Evolutionary conservation across 192 early-diverging fungal genomes (phyloP), one percentile per base, ranked within the genome.

Genomic region (Gorgonomyces haynaldii): DNA sequence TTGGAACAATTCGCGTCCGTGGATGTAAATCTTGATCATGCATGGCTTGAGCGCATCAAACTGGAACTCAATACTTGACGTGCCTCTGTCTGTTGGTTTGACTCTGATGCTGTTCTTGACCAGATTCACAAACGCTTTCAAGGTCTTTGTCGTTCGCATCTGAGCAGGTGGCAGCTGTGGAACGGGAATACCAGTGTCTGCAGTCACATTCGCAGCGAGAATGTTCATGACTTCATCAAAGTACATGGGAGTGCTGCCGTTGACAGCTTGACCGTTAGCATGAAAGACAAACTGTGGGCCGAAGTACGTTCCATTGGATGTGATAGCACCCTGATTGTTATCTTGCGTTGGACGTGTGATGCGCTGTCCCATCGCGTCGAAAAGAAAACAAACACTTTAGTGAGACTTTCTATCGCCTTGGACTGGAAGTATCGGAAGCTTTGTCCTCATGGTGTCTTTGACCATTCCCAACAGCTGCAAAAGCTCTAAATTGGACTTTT

Each of bases 221-320:
- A 49, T 26, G 17, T 36, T 49, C 4, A 49, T 15, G 3, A 49
- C 28, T 7, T 49, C 46, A 13, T 49, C 46, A 0, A 20, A 24
- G 15, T 26, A 49, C 2, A 26, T 26, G 15, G 19, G 4, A 2
- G 25, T 43, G 5, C 25, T 43, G n/a, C 13, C 29, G 23, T 15
- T 43, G 17, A 25, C 22, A 43, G 16, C n/a, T n/a, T n/a, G n/a
- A n/a, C n/a, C 29, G 16, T 25, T 21, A 28, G 16, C 23, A 19
- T 43, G 25, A n/a, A 43, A 22, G 15, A 43, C 42, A 16, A 43
- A 43, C 25, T 43, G 23, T 22, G 42, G 42, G 15, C 42, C 42
- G n/a, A 22, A 43, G 16, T 43, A 43, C 4, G 42, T 43, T 8
- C 19, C 16, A 28, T 15, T 43, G 4, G 42, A 25, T 28, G 12